Conservation (phyloP, 371 early-diverging fungal species). For the Haplosporangium sp. region DNA sequence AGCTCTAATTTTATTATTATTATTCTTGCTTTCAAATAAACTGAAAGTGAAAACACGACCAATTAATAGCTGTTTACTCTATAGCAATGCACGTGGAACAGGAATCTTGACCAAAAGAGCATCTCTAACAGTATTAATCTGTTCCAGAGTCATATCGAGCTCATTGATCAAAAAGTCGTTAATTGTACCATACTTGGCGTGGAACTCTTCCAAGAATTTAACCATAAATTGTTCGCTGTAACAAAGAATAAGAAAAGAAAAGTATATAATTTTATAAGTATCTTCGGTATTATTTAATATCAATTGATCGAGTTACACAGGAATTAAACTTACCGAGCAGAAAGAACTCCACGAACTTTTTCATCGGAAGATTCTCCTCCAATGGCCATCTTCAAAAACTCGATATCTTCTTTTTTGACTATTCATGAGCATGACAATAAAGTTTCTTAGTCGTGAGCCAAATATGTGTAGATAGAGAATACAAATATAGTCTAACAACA, state of each 20-base stretch:
- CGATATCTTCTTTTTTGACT: conserved; percentile 54
- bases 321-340: conserved; percentile 37
- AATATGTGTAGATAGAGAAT: neutral
- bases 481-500: neutral
- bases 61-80: neutral
- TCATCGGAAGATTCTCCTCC: conserved; percentile 34
- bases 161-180: conserved; percentile 49
- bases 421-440: neutral
- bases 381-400: conserved; percentile 42
- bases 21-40: neutral
- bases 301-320: neutral
- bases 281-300: neutral
- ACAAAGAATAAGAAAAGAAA: neutral
- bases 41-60: neutral
- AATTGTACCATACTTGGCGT: conserved; percentile 47
- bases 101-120: conserved; percentile 48
- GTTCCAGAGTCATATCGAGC: conserved; percentile 43
- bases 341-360: conserved; percentile 42
- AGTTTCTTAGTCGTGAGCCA: neutral
- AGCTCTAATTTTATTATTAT: neutral
- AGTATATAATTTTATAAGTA: neutral
- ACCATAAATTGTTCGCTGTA: conserved; percentile 45
- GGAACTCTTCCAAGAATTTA: conserved; percentile 47
- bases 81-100: conserved; percentile 43
- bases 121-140: conserved; percentile 48